Evolutionary conservation across 2,329 filamentous ascomycete species (phyloP), one percentile per base, ranked within the genome.

Genomic region (Shiraia sp.): DNA sequence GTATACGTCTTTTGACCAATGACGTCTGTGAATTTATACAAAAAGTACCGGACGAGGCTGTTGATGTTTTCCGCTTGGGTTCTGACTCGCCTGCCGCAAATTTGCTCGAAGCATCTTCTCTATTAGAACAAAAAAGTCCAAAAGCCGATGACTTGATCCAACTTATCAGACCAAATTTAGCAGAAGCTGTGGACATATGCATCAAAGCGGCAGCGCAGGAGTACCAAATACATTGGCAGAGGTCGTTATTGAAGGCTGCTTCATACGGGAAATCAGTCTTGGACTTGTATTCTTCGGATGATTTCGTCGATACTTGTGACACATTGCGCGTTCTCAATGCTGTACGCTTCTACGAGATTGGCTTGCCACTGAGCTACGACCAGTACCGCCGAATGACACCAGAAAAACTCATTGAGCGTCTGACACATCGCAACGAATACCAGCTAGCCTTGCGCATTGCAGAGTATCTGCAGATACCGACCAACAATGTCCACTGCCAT

Each of bases 71-170:
- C 68, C 83, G 88, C 12, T 81, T 93, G 35, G 89, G 90, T 1
- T 93, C 92, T 2, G 89, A 90, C 41, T 92, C 90, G 0, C 84
- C 93, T 3, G 89, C 92, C 3, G 92, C 92, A 0, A 89, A 97
- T n/a, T 76, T 99, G 2, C 78, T 99, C 0, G 93, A 99, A 68
- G 93, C 93, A 0, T 87, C 95, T 2, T 87, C 90, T 40, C 87
- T 96, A 59, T 78, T 99, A 3, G 92, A 97, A 58, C 84, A 88
- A 49, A 90, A 96, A 64, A 97, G 92, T 0, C 92, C 93, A 2
- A 97, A 96, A 69, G 93, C 93, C 6, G 93, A 99, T 60, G 93
- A 99, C 60, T 92, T 96, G 53, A 96, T 99, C 42, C 93, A 97
- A 63, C 80, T 96, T 2, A 99, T 99, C 57, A 82, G 90, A 30